Conservation (phyloP, 2,329 filamentous ascomycete species). For the Alternaria sp. region DNA sequence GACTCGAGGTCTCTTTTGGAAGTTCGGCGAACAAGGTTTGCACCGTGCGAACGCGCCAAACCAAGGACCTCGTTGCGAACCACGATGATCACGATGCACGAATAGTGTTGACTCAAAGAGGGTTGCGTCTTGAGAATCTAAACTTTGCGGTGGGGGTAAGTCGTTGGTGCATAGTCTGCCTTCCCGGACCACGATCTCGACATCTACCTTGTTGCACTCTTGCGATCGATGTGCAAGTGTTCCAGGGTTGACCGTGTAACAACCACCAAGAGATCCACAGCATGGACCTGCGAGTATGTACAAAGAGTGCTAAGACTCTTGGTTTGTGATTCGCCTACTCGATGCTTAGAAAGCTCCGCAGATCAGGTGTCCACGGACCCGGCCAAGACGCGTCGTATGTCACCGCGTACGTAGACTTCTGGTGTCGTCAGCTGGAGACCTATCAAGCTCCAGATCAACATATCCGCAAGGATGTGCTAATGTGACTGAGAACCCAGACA, state of each 20-base stretch:
- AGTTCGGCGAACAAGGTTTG: background rate
- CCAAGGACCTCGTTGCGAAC: background rate
- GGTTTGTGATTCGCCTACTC: background rate
- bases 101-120: background rate
- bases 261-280: background rate
- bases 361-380: background rate
- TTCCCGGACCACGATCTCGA: background rate
- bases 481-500: background rate
- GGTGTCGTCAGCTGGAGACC: background rate
- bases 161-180: background rate
- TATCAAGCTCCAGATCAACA: background rate
- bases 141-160: background rate
- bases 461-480: background rate
- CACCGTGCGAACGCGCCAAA: background rate
- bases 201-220: background rate
- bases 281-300: background rate
- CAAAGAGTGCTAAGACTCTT: background rate
- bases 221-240: background rate
- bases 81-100: background rate
- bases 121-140: background rate
- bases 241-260: background rate
- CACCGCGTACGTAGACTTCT: background rate
- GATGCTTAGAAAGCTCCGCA: background rate
- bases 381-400: slow-evolving; percentile 1
- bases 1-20: background rate